Conservation (phyloP, 768 basidiomycete species). For the Boletus rufocinnamomeus region DNA sequence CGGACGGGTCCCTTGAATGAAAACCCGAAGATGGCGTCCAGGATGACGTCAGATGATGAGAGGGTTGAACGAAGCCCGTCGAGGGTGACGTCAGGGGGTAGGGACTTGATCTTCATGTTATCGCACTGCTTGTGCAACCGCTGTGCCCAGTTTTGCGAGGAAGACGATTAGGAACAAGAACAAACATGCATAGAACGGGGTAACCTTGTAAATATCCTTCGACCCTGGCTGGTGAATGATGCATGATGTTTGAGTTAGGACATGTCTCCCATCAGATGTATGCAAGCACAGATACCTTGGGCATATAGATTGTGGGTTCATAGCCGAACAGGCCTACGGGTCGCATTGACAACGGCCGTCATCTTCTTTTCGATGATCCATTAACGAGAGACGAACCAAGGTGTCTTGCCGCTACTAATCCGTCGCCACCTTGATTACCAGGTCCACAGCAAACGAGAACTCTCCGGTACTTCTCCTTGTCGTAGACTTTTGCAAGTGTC, state of each 20-base stretch:
- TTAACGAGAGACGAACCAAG: conserved; percentile 54
- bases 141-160: conserved; percentile 36
- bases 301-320: conserved; percentile 86
- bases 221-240: conserved; percentile 66
- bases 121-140: conserved; percentile 83
- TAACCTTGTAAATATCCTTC: conserved; percentile 89
- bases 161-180: background rate
- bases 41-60: conserved; percentile 70
- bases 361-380: background rate
- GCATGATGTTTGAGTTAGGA: background rate
- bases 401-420: conserved; percentile 94
- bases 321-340: conserved; percentile 94
- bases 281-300: conserved; percentile 59
- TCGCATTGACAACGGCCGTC: background rate
- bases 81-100: conserved; percentile 51
- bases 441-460: conserved; percentile 97
- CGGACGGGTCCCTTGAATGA: conserved; percentile 93
- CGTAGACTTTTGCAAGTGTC: conserved; percentile 76
- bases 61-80: conserved; percentile 52
- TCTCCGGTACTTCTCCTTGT: conserved; percentile 61
- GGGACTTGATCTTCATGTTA: conserved; percentile 81
- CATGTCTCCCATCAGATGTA: background rate
- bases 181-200: background rate
- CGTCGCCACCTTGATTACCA: conserved; percentile 97
- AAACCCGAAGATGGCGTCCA: conserved; percentile 98